phyloP scores from a whole-genome alignment of 2,329 filamentous ascomycete species.

The Fusarium coicis region DNA sequence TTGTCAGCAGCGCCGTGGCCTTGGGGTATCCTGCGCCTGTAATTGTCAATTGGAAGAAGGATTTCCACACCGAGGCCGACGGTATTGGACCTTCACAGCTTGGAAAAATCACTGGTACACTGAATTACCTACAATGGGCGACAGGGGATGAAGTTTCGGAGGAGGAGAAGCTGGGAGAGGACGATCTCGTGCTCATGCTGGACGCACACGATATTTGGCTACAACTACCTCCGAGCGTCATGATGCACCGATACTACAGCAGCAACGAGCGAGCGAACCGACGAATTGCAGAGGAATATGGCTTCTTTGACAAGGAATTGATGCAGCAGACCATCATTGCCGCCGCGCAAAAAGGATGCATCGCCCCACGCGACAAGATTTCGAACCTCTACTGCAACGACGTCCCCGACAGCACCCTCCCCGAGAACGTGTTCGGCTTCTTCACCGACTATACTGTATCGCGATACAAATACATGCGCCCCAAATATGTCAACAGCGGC shows the following conservation, averaged over 20 bases:
- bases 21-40: constrained; percentile 46
- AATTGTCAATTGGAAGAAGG: constrained; percentile 47
- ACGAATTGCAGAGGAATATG: constrained; percentile 30
- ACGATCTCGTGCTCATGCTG: constrained; percentile 45
- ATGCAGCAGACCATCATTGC: constrained; percentile 42
- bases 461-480: constrained; percentile 39
- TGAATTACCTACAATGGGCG: constrained; percentile 43
- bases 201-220: constrained; percentile 49
- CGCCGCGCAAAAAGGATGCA: constrained; percentile 42
- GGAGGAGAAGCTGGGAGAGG: constrained; percentile 34
- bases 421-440: constrained; percentile 36
- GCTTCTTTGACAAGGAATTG: constrained; percentile 26
- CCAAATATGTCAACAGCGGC: constrained; percentile 47
- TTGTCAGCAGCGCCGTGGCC: constrained; percentile 42
- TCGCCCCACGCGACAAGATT: constrained; percentile 36
- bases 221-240: constrained; percentile 45
- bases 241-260: constrained; percentile 43
- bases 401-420: constrained; percentile 39
- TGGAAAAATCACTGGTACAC: constrained; percentile 45
- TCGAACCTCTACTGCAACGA: constrained; percentile 42
- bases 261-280: constrained; percentile 38
- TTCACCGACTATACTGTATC: constrained; percentile 34
- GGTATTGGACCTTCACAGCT: constrained; percentile 44
- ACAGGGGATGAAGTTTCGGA: constrained; percentile 20
- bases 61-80: constrained; percentile 37